These are phyloP conservation scores for Cryptosporidium sp. DNA, from an alignment of 169 alveolate species.

Conservation along the genomic window DNA sequence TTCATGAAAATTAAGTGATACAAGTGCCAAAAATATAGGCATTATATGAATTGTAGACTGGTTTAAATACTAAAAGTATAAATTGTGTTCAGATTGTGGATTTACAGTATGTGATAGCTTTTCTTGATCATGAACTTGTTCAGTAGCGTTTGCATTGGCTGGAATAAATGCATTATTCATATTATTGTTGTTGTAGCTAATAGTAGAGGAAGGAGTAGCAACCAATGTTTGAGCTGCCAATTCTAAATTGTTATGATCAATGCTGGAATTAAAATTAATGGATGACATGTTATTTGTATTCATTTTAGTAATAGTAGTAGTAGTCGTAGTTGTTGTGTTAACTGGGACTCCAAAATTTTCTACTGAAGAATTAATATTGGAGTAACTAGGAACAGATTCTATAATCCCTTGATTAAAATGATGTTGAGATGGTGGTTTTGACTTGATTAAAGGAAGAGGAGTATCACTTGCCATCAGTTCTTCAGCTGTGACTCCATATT, in stretches of 20 bases:
- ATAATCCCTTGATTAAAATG: neutral
- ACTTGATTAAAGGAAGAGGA: constrained; percentile 42
- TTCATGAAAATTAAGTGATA: neutral
- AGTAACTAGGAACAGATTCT: neutral
- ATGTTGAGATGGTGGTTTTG: constrained; percentile 27
- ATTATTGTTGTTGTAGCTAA: neutral
- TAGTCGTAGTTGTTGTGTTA: neutral
- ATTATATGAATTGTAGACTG: neutral
- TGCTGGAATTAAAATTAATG: neutral
- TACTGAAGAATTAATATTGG: neutral
- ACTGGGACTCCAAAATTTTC: neutral
- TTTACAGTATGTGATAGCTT: neutral
- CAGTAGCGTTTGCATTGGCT: neutral
- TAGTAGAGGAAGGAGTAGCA: neutral
- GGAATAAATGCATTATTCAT: neutral
- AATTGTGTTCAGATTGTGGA: neutral
- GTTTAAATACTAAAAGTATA: constrained; percentile 1
- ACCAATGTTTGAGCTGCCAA: neutral
- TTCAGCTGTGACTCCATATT: constrained; percentile 63
- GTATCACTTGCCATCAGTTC: constrained; percentile 51
- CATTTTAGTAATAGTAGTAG: neutral
- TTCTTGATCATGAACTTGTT: neutral
- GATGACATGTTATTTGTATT: neutral
- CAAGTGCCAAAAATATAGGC: neutral
- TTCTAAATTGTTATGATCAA: neutral